These are phyloP conservation scores for Phytophthora rubi DNA, from an alignment of 352 stramenopile genomes.

Conservation along the genomic window DNA sequence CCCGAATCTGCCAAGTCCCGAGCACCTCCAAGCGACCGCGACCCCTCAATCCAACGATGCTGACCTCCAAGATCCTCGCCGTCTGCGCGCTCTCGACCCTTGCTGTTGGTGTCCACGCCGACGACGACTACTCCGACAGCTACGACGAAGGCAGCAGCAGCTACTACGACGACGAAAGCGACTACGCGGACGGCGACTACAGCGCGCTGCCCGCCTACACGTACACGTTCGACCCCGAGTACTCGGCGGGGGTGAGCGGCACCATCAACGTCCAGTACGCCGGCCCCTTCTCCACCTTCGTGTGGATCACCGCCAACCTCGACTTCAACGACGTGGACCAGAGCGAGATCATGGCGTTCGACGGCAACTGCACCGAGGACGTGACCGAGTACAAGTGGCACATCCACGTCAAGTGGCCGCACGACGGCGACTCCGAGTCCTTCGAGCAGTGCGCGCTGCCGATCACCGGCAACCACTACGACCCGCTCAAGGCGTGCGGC, in stretches of 20 bases:
- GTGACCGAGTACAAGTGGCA: constrained; percentile 59
- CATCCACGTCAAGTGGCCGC: constrained; percentile 61
- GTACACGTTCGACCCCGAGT: constrained; percentile 53
- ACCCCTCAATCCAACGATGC: constrained; percentile 7
- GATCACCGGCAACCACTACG: constrained; percentile 62
- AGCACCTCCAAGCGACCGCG: background rate
- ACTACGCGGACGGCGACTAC: constrained; percentile 16
- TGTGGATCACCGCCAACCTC: constrained; percentile 41
- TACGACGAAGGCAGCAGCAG: constrained; percentile 12
- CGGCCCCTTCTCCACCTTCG: constrained; percentile 38
- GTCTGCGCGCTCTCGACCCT: constrained; percentile 19
- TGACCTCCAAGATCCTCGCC: constrained; percentile 30
- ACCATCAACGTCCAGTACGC: constrained; percentile 53
- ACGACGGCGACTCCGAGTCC: constrained; percentile 38
- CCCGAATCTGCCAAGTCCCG: constrained; percentile 14
- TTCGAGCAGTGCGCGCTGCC: constrained; percentile 48
- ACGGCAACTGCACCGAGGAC: constrained; percentile 51
- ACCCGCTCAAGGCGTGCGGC: constrained; percentile 58
- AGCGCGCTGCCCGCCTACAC: constrained; percentile 25
- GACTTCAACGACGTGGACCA: constrained; percentile 55
- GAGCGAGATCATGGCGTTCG: constrained; percentile 33
- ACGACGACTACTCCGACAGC: constrained; percentile 16
- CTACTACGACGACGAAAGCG: constrained; percentile 5
- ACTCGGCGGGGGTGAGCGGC: constrained; percentile 46
- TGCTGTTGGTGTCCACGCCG: background rate